Evolutionary conservation across 106 monocot genomes (phyloP).

Genomic region (Alisma plantagoaquatica): DNA sequence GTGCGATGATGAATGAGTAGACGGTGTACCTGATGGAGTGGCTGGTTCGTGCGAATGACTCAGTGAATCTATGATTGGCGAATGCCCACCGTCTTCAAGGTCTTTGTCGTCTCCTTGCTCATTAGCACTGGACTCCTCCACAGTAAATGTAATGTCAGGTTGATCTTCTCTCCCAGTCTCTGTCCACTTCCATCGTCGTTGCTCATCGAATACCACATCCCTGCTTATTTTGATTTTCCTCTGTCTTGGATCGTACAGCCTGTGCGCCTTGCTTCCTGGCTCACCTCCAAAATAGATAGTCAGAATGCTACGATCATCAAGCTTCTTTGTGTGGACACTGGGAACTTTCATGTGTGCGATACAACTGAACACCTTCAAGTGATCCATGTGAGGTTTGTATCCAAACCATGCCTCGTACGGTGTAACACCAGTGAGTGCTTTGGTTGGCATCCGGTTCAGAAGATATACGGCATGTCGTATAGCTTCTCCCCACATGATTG

Average conservation of each 20-base stretch:
- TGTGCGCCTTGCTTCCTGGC: slow-evolving; percentile 2
- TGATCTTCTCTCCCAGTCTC: no score
- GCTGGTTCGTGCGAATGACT: no score
- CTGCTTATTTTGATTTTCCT: slow-evolving; percentile 1
- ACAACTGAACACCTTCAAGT: neutral
- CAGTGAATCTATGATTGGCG: no score
- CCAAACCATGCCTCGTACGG: slow-evolving; percentile 19
- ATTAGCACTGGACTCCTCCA: no score
- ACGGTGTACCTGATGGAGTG: no score
- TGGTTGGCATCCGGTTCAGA: slow-evolving; percentile 12
- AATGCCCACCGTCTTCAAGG: no score
- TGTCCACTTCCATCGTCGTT: neutral
- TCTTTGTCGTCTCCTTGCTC: no score
- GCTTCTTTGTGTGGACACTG: slow-evolving; percentile 2
- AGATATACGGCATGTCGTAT: slow-evolving; percentile 11
- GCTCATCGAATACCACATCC: slow-evolving; percentile 6
- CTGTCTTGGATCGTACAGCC: slow-evolving; percentile 3
- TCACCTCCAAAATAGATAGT: slow-evolving; percentile 1
- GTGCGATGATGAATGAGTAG: no score
- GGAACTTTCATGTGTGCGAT: neutral
- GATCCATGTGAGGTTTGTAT: neutral
- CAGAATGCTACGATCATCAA: slow-evolving; percentile 7
- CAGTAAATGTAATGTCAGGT: no score
- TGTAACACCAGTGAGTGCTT: slow-evolving; percentile 8
- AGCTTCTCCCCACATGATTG: slow-evolving; percentile 12